Percentiles rank a stretch among this genome's conserved stretches.
phyloP scores from a whole-genome alignment of 805 yeast species.

The Jamesozyma gamospora region DNA sequence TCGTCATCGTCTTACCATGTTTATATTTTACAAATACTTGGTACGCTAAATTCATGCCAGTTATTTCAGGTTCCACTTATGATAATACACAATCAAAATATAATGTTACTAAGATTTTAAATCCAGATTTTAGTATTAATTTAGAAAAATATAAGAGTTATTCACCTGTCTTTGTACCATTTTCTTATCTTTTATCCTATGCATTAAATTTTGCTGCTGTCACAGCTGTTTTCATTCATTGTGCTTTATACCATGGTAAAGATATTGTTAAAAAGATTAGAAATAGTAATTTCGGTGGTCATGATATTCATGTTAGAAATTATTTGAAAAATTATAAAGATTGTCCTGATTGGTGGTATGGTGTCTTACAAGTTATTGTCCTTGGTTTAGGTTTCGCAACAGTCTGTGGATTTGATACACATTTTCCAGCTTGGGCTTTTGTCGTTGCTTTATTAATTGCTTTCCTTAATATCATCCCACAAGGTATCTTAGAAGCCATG shows the following conservation, averaged over 20 bases:
- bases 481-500: conserved; percentile 48
- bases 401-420: conserved; percentile 35
- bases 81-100: too few relatives aligned
- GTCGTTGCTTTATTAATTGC: conserved; percentile 46
- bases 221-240: conserved; percentile 49
- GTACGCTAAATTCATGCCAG: too few relatives aligned
- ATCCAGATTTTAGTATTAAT: conserved; percentile 36
- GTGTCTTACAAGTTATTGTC: conserved; percentile 18
- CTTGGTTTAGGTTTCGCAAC: conserved; percentile 26
- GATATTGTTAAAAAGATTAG: conserved; percentile 39
- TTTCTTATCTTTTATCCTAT: conserved; percentile 46
- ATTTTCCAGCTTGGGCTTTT: conserved; percentile 57
- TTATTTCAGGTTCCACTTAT: too few relatives aligned
- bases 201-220: conserved; percentile 56
- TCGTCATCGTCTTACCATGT: too few relatives aligned
- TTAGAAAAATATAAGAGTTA: conserved; percentile 39
- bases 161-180: conserved; percentile 51
- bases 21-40: too few relatives aligned
- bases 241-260: conserved; percentile 45
- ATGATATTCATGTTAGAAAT: conserved; percentile 39
- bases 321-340: conserved; percentile 46
- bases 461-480: conserved; percentile 45
- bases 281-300: conserved; percentile 36
- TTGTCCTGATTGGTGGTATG: conserved; percentile 71
- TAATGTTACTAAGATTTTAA: too few relatives aligned